Evolutionary conservation across 805 yeast genomes (phyloP).

Genomic region (Jamesozyma gamospora): DNA sequence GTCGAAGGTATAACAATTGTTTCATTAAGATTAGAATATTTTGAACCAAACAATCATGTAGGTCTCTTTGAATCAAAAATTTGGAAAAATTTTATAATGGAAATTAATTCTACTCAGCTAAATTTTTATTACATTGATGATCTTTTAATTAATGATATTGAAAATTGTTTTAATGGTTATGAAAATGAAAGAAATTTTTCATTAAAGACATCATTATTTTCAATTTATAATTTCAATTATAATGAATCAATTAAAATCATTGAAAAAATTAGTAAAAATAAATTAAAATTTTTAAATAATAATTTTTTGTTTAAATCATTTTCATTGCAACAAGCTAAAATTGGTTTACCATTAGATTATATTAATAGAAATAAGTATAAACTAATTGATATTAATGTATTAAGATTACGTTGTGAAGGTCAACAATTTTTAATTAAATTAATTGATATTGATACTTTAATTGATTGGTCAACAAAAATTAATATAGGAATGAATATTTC

Average conservation of each 20-base stretch:
- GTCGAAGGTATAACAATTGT: slow-evolving; percentile 49
- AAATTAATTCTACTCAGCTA: slow-evolving; percentile 77
- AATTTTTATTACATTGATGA: slow-evolving; percentile 48
- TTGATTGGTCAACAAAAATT: slow-evolving; percentile 68
- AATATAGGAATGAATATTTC: slow-evolving; percentile 71
- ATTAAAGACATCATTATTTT: not conserved
- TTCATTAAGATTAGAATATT: slow-evolving; percentile 62
- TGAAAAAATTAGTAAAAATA: slow-evolving; percentile 10
- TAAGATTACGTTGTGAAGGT: slow-evolving; percentile 69
- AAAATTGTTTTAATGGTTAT: slow-evolving; percentile 23
- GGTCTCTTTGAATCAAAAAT: slow-evolving; percentile 37
- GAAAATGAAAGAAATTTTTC: slow-evolving; percentile 1
- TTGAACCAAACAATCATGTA: slow-evolving; percentile 64
- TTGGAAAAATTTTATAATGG: slow-evolving; percentile 64
- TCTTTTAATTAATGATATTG: slow-evolving; percentile 22
- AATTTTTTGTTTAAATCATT: slow-evolving; percentile 45
- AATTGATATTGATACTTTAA: slow-evolving; percentile 49
- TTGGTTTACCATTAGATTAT: slow-evolving; percentile 73
- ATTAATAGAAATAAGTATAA: slow-evolving; percentile 1
- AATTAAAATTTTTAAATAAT: slow-evolving; percentile 22
- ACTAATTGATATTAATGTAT: slow-evolving; percentile 42
- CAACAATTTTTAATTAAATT: slow-evolving; percentile 72
- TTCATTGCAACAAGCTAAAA: slow-evolving; percentile 71
- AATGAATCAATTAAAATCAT: slow-evolving; percentile 16
- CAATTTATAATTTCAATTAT: slow-evolving; percentile 14